Percentiles rank a stretch among this genome's conserved stretches.
These are phyloP conservation scores for Xylariaceae sp. DNA, from an alignment of 2,329 filamentous ascomycete species.

Conservation along the genomic window DNA sequence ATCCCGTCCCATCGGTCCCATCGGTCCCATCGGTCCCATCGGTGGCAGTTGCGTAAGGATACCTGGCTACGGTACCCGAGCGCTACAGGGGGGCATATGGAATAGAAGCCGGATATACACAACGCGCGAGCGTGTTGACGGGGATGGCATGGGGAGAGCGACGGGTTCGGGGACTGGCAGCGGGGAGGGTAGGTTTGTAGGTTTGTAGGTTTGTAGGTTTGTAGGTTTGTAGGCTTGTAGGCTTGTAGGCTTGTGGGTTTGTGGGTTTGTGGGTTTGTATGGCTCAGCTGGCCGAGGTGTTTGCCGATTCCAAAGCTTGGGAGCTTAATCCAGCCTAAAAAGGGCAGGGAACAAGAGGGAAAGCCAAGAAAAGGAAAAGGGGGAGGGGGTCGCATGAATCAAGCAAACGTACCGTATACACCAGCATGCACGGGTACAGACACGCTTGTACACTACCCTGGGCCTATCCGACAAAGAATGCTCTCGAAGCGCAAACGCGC, in stretches of 20 bases:
- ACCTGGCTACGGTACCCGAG: not conserved
- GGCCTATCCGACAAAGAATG: too few species aligned
- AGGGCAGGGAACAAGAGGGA: not conserved
- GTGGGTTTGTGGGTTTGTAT: not conserved
- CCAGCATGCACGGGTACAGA: not conserved
- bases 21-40: too few species aligned
- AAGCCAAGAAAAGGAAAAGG: not conserved
- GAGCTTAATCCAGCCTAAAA: not conserved
- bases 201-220: too few species aligned
- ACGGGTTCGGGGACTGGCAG: too few species aligned
- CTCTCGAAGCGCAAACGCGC: too few species aligned
- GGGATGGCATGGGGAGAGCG: too few species aligned
- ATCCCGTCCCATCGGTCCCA: too few species aligned
- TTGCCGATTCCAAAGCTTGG: not conserved
- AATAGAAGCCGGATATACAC: not conserved
- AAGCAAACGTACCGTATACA: conserved; percentile 8
- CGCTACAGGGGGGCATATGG: not conserved
- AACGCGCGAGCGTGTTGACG: too few species aligned
- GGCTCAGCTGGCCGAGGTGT: not conserved
- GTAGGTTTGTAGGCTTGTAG: too few species aligned
- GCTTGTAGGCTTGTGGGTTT: too few species aligned
- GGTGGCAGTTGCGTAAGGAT: not conserved
- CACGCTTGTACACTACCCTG: not conserved
- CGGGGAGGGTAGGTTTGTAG: too few species aligned
- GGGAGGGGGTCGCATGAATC: conserved; percentile 3